Conservation (phyloP, 2,329 filamentous ascomycete genomes). For the Aspergillus proliferans region DNA sequence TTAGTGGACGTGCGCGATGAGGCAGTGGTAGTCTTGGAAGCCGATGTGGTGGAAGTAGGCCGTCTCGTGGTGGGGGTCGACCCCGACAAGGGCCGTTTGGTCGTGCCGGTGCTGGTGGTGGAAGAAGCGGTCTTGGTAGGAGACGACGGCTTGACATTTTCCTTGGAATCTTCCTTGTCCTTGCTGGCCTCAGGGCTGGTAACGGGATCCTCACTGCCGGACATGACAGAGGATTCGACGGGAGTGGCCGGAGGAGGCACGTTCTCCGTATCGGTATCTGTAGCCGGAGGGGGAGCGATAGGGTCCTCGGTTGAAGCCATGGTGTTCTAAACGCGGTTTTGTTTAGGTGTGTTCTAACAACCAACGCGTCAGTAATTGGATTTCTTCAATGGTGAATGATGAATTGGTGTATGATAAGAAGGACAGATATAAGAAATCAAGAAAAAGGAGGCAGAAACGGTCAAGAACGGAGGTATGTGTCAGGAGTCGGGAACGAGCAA, state of each 20-base stretch:
- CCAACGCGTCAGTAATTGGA: background rate
- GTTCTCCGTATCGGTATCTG: conserved; percentile 24
- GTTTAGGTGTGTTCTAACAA: background rate
- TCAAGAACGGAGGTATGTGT: too few relatives aligned
- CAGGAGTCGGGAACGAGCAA: too few relatives aligned
- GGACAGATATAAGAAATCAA: background rate
- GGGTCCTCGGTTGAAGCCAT: conserved; percentile 33
- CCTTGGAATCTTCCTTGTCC: conserved; percentile 19
- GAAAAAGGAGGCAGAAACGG: background rate
- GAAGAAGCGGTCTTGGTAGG: conserved; percentile 23
- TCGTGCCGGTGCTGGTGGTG: conserved; percentile 16
- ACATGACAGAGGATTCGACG: conserved; percentile 26
- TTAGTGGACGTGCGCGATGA: conserved; percentile 22
- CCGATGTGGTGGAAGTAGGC: conserved; percentile 29
- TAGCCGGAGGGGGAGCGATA: conserved; percentile 13
- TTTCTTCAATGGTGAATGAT: background rate
- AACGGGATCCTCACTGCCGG: conserved; percentile 26
- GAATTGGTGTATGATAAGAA: background rate
- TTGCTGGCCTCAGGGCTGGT: conserved; percentile 34
- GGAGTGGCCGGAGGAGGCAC: conserved; percentile 30
- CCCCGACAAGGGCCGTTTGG: conserved; percentile 30
- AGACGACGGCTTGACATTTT: conserved; percentile 25
- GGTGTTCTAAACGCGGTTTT: conserved; percentile 3
- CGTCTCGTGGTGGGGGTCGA: conserved; percentile 29
- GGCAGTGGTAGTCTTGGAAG: conserved; percentile 23